Evolutionary conservation across 352 stramenopile species (phyloP).

Genomic region (Peronospora tabacina): DNA sequence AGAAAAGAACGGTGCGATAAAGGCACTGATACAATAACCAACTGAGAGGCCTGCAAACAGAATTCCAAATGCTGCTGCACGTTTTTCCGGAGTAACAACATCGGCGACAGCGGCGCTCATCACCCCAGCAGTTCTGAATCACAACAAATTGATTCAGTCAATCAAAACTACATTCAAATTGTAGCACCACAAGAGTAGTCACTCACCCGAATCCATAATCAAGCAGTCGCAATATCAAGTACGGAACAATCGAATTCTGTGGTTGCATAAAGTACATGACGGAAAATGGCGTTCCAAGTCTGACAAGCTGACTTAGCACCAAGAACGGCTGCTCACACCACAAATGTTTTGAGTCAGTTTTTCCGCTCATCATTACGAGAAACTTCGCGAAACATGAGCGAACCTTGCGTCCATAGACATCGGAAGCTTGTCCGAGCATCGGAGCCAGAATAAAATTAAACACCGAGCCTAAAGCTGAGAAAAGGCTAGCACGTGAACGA

Average conservation of each 20-base stretch:
- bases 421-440: constrained; percentile 63
- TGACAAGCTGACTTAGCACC: constrained; percentile 52
- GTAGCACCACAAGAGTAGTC: not conserved
- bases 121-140: constrained; percentile 46
- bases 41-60: constrained; percentile 50
- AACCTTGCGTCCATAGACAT: constrained; percentile 74
- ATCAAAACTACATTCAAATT: not conserved
- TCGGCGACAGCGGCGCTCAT: constrained; percentile 59
- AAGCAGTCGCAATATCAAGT: constrained; percentile 54
- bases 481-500: constrained; percentile 30
- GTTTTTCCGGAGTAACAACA: constrained; percentile 43
- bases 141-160: not conserved
- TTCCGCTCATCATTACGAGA: not conserved
- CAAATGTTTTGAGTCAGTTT: not conserved
- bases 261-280: constrained; percentile 64
- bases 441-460: constrained; percentile 62
- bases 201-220: constrained; percentile 56
- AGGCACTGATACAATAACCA: constrained; percentile 52
- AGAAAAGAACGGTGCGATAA: constrained; percentile 48
- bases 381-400: not conserved
- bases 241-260: constrained; percentile 49
- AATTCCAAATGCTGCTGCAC: constrained; percentile 53
- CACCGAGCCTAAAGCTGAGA: constrained; percentile 50
- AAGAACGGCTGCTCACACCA: constrained; percentile 49
- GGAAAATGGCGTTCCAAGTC: constrained; percentile 52